These are phyloP conservation scores for Wallacemonas rigidus DNA, from an alignment of 208 protist genomes.

Conservation along the genomic window DNA sequence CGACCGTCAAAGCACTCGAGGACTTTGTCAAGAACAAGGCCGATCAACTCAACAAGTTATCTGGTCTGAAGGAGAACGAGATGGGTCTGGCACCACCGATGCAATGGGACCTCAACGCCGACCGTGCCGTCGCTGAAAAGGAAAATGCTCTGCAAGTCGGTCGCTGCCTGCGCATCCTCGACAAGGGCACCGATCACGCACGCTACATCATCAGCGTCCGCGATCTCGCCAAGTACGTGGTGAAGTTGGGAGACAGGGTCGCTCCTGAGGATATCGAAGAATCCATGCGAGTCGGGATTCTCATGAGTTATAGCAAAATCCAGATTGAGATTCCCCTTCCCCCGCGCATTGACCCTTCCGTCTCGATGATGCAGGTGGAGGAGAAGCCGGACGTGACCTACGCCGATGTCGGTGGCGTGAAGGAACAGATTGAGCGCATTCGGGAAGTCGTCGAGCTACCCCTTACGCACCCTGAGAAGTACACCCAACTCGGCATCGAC, in stretches of 20 bases:
- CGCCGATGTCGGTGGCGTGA: slow-evolving; percentile 99
- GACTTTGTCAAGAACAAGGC: slow-evolving; percentile 96
- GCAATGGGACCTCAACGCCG: slow-evolving; percentile 99
- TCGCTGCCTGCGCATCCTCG: slow-evolving; percentile 99
- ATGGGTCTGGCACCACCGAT: slow-evolving; percentile 98
- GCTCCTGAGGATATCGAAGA: slow-evolving; percentile 99
- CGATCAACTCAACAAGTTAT: slow-evolving; percentile 96
- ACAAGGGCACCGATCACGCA: slow-evolving; percentile 90
- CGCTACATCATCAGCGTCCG: slow-evolving; percentile 99
- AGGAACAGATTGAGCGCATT: slow-evolving; percentile 99
- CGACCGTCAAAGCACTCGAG: slow-evolving; percentile 96
- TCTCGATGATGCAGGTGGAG: slow-evolving; percentile 99
- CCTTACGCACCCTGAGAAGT: slow-evolving; percentile 99
- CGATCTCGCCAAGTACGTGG: slow-evolving; percentile 99
- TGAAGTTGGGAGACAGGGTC: slow-evolving; percentile 98
- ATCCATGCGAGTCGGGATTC: slow-evolving; percentile 98
- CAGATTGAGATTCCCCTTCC: slow-evolving; percentile 99
- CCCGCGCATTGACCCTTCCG: slow-evolving; percentile 99
- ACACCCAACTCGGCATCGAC: slow-evolving; percentile 99
- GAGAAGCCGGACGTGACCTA: slow-evolving; percentile 99
- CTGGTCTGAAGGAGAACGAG: slow-evolving; percentile 98
- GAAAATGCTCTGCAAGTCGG: slow-evolving; percentile 99
- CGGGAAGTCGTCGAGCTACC: slow-evolving; percentile 99
- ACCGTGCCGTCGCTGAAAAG: slow-evolving; percentile 96
- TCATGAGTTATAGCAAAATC: slow-evolving; percentile 98